These are phyloP conservation scores for Colletotrichum sp. DNA, from an alignment of 2,329 filamentous ascomycete species.

Conservation along the genomic window DNA sequence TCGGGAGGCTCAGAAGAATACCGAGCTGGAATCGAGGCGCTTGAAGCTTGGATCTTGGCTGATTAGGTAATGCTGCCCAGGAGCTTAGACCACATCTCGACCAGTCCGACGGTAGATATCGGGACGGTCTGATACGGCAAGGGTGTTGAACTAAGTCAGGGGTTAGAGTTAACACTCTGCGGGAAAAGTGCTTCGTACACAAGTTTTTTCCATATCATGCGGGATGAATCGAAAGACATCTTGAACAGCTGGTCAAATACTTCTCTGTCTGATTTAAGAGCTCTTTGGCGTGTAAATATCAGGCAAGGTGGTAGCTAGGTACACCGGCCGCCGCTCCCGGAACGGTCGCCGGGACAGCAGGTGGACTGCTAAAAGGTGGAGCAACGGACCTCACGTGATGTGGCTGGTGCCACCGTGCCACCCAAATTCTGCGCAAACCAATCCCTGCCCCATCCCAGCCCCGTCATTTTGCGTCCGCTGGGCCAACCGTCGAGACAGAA, in stretches of 20 bases:
- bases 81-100: background rate
- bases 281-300: background rate
- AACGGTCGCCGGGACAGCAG: constrained; percentile 17
- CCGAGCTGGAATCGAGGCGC: background rate
- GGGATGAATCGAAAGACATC: background rate
- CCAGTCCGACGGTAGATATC: background rate
- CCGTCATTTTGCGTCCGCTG: constrained; percentile 23
- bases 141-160: background rate
- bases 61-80: background rate
- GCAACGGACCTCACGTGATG: constrained; percentile 11
- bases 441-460: constrained; percentile 22
- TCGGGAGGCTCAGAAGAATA: background rate
- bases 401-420: constrained; percentile 14
- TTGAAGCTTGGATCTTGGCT: background rate
- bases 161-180: background rate
- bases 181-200: background rate
- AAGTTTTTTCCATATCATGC: background rate
- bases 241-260: accelerated
- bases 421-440: constrained; percentile 13
- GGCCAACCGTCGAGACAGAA: constrained; percentile 12
- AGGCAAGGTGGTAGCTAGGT: background rate
- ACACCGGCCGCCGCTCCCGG: constrained; percentile 5
- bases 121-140: background rate
- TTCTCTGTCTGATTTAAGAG: background rate
- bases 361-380: constrained; percentile 1